Base-by-base conservation (phyloP, 2,329 filamentous ascomycete genomes). In the Truncatella angustata region DNA sequence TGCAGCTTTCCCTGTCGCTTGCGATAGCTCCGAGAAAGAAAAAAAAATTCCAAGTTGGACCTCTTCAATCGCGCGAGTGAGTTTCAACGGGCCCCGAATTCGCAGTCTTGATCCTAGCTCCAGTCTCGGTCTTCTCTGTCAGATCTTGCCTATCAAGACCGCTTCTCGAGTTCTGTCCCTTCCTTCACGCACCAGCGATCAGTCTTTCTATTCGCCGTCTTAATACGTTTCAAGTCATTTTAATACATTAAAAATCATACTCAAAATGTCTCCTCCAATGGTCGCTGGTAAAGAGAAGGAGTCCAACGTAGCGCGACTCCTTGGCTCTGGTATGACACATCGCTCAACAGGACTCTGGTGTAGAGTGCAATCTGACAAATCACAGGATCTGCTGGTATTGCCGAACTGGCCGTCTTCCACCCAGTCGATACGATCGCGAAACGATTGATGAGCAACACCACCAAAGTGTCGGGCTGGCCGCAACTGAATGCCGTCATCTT, bases 381-480 rank as follows among this genome's bases (percentile, higher is more conserved):
- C 45, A 40, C 59, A 90, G 86, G 85, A 63, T 82, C 78, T 64
- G 85, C 86, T 60, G 65, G 65, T 63, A 64, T 68, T 50, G 81
- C 86, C 58, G 86, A 90, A 70, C 74, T 90, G 61, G 77, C 85
- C 67, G 78, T 90, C 66, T 90, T 90, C 75, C 85, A 88, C 66
- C 85, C 85, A 50, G 85, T 99, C 71, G 94, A 99, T 75, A 99
- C 94, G 47, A 97, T 95, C 66, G 93, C 94, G 58, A 99, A 99
- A 81, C 90, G 94, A 62, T 84, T 99, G 74, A 99, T 99, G 94
- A 97, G 91, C 84, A 97, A 99, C 75, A 88, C 96, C 71, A 85
- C 84, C 68, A 90, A 79, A 61, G 61, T 66, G 40, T 50, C 57
- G 40, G 58, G 49, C 49, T 14, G 51, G 24, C 68, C 81, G 51